Base-by-base conservation (phyloP, 768 basidiomycete species). In the Kwoniella botswanensis region DNA sequence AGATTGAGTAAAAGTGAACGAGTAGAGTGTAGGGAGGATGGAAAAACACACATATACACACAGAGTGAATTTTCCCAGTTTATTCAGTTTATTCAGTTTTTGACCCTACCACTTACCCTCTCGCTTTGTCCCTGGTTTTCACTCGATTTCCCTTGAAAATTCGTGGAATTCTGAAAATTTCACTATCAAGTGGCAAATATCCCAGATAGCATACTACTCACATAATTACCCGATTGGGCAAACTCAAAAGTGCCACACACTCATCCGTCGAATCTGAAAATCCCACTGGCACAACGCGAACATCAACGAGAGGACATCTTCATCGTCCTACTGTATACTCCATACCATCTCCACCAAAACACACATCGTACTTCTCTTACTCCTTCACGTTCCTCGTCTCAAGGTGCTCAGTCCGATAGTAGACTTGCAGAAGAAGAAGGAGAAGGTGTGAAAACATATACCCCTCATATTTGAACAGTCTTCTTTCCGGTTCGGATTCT, bases 101-200 rank as follows among this genome's bases (percentile, higher is more conserved):
- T 9, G 6, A 35, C 35, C 35, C 35, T 35, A 35, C 35, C 35
- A 57, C 22, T 57, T 50, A 50, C 46, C 46, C 46, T 50, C 46
- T 50, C 18, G 13, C 13, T 50, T 50, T 50, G 18, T 18, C 46
- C 46, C 46, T 50, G 46, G 22, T 61, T 61, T 61, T 61, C 35
- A 6, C 59, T 21, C 9, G 42, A n/a, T 61, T 61, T 61, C n/a
- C 42, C 59, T 43, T 43, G 42, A 43, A n/a, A 11, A 5, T 42
- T 22, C 57, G 17, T 12, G n/a, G 15, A 29, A 15, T 18, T 61
- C 59, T 44, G 35, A 61, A n/a, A 52, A 52, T 52, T 64, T 53
- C 43, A 64, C 3, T 63, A 26, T 26, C 42, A 24, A 61, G 59
- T 61, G 59, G 59, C 59, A 61, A 61, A 43, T 29, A 6, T 17